Conservation (phyloP, 192 early-diverging fungal genomes). For the Funneliformis mosseae region DNA sequence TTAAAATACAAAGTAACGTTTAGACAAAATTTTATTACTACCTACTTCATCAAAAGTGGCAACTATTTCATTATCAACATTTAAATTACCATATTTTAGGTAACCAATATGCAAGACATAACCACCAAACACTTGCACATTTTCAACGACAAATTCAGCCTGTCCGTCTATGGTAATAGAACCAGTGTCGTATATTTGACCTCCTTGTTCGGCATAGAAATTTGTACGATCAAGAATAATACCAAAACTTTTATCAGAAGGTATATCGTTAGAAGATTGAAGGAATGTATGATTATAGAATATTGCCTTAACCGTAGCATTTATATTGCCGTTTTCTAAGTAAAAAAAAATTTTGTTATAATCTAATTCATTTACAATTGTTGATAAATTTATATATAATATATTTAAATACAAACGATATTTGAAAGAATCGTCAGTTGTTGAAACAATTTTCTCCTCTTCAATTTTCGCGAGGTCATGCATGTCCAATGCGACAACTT, state of each 20-base stretch:
- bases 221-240: conserved; percentile 93
- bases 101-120: conserved; percentile 96
- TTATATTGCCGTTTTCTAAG: conserved; percentile 63
- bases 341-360: conserved; percentile 2
- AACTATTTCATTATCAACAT: conserved; percentile 69
- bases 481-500: conserved; percentile 81
- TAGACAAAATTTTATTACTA: too few relatives aligned
- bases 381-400: background rate
- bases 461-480: conserved; percentile 89
- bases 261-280: conserved; percentile 52
- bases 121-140: conserved; percentile 91
- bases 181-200: conserved; percentile 94
- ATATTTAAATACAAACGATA: conserved; percentile 59
- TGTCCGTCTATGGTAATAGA: conserved; percentile 80
- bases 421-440: conserved; percentile 87
- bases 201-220: conserved; percentile 98
- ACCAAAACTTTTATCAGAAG: conserved; percentile 69
- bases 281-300: conserved; percentile 60
- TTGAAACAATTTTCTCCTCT: conserved; percentile 66
- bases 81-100: conserved; percentile 84
- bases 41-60: conserved; percentile 82
- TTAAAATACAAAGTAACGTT: too few relatives aligned
- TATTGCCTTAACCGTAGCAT: conserved; percentile 79
- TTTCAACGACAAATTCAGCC: conserved; percentile 88
- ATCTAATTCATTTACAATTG: background rate